Base-by-base conservation (phyloP, 441 rosid genomes). In the Adansonia gregorii region DNA sequence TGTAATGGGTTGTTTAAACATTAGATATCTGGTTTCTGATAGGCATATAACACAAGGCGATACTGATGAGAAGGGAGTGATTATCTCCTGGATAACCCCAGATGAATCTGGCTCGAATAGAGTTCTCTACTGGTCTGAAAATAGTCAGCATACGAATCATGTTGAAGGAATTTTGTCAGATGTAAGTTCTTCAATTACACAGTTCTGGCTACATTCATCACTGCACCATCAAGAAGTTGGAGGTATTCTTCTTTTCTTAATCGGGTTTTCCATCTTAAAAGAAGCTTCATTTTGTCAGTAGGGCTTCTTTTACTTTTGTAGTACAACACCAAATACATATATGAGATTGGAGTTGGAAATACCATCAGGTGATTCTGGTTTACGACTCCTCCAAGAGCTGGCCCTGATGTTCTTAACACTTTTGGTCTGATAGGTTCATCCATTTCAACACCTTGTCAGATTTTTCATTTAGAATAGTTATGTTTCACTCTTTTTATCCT, bases 31-130 rank as follows among this genome's bases (percentile, higher is more conserved):
- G 46, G 20, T 64, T 35, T 64, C 46, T 64, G 48, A 15, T 69
- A 92, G 98, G 96, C 96, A 94, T 58, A 87, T 92, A 83, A 90
- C 97, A 58, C 98, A 91, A 91, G 98, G 97, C 35, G 97, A 94
- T 77, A 81, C 68, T 14, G 89, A 79, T 54, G 97, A 97, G 7
- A 88, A 85, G 73, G 97, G 86, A 45, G 87, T 93, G 79, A 94
- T 93, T 63, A 90, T 94, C 12, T 94, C 98, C 17, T 94, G 98
- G 97, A 92, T 93, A 48, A 94, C 97, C 14, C 78, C 67, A 77
- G 88, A 87, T 78, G 87, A 88, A 59, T 83, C 86, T 41, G 98
- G 98, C 73, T 88, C 97, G 3, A 85, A 76, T 64, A 49, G n/a
- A 51, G 95, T 94, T 68, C 24, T 75, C 72, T 94, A 94, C 68